These are phyloP conservation scores for Fraxinus pennsylvanica DNA, from an alignment of 257 asterid species.

Conservation along the genomic window DNA sequence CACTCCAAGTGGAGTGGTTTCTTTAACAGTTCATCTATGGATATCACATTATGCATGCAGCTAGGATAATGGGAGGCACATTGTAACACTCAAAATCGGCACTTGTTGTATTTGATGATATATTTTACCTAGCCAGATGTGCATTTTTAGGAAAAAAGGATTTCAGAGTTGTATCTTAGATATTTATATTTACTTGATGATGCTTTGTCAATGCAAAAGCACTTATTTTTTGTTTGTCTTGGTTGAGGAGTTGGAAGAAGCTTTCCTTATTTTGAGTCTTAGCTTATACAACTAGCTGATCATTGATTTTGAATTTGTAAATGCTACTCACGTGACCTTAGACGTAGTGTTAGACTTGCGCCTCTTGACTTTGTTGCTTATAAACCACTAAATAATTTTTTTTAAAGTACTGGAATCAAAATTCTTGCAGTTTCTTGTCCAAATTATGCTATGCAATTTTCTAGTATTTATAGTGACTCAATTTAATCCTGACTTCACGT, in stretches of 20 bases:
- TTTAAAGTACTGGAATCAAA: not conserved
- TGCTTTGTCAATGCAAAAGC: not conserved
- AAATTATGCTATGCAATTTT: not conserved
- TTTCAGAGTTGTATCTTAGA: conserved; percentile 5
- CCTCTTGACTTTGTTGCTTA: not conserved
- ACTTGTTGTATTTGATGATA: not conserved
- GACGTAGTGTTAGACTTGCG: not conserved
- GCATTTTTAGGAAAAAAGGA: conserved; percentile 3
- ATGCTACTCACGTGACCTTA: not conserved
- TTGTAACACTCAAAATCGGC: not conserved
- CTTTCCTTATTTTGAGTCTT: not conserved
- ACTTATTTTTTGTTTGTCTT: not conserved
- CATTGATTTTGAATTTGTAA: not conserved
- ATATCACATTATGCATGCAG: not conserved
- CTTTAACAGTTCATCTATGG: not conserved
- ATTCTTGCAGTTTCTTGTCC: conserved; percentile 14
- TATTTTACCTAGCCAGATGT: conserved; percentile 12
- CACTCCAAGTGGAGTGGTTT: not conserved
- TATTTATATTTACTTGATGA: not conserved
- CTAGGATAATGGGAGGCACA: not conserved
- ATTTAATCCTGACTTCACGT: not conserved
- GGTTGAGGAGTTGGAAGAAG: not conserved
- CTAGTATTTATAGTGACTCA: not conserved
- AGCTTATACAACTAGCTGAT: not conserved
- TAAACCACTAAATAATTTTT: not conserved